Evolutionary conservation across 805 yeast species (phyloP).

Genomic region (Starmera dryadoides): DNA sequence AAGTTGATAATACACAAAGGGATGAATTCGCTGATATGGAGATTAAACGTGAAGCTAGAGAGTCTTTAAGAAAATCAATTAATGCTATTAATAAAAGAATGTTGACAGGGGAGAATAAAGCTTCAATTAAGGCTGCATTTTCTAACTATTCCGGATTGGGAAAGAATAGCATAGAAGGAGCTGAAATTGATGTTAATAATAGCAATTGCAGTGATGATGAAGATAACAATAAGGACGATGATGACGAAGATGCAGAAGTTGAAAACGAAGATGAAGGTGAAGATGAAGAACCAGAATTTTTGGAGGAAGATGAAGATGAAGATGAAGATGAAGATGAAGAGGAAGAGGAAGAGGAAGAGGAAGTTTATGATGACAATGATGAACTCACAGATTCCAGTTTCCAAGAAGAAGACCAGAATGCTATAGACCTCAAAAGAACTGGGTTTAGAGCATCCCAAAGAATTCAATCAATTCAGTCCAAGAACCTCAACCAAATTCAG

Average conservation of each 20-base stretch:
- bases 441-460: slow-evolving; percentile 13
- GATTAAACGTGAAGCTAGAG: background rate
- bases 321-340: slow-evolving; percentile 15
- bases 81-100: background rate
- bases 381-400: slow-evolving; percentile 2
- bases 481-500: slow-evolving; percentile 16
- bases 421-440: slow-evolving; percentile 11
- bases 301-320: slow-evolving; percentile 8
- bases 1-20: too few relatives aligned
- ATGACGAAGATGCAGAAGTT: slow-evolving; percentile 26
- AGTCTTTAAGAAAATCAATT: background rate
- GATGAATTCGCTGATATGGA: too few relatives aligned
- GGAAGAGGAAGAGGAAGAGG: slow-evolving; percentile 10
- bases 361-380: slow-evolving; percentile 10
- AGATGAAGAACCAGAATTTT: slow-evolving; percentile 26
- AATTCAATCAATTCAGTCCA: slow-evolving; percentile 16
- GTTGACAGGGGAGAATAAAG: background rate
- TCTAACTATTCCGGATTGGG: background rate
- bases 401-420: slow-evolving; percentile 6
- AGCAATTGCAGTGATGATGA: slow-evolving; percentile 6
- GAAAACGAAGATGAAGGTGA: slow-evolving; percentile 18
- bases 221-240: slow-evolving; percentile 1
- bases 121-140: background rate
- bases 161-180: slow-evolving; percentile 11
- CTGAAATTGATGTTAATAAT: slow-evolving; percentile 8